These are phyloP conservation scores for Boletellus deceptivus DNA, from an alignment of 1,284 basidiomycete genomes.

Conservation along the genomic window DNA sequence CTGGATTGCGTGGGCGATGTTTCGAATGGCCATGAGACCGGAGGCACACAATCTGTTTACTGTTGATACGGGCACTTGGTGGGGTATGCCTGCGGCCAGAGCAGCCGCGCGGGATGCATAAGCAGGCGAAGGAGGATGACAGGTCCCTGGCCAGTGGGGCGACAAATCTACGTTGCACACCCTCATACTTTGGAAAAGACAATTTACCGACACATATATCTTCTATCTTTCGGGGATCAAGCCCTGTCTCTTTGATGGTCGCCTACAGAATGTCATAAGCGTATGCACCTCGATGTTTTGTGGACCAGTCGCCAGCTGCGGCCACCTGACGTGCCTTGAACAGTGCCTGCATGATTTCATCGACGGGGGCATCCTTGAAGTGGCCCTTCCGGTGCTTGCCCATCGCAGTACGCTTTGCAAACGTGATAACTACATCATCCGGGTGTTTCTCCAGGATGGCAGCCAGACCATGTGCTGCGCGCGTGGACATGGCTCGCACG, in stretches of 20 bases:
- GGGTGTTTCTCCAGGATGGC: slow-evolving; percentile 64
- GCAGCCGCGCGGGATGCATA: slow-evolving; percentile 79
- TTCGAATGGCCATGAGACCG: slow-evolving; percentile 82
- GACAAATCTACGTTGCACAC: background rate
- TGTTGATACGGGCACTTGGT: slow-evolving; percentile 72
- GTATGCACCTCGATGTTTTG: too few relatives aligned
- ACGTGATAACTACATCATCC: slow-evolving; percentile 84
- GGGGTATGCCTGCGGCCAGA: slow-evolving; percentile 78
- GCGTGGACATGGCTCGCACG: slow-evolving; percentile 40
- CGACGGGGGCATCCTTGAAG: slow-evolving; percentile 72
- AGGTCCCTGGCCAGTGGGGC: slow-evolving; percentile 56
- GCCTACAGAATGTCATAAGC: slow-evolving; percentile 34
- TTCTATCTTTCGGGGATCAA: slow-evolving; percentile 63
- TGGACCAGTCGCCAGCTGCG: background rate
- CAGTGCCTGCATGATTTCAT: slow-evolving; percentile 67
- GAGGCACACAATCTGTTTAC: slow-evolving; percentile 84
- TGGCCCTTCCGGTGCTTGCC: slow-evolving; percentile 79
- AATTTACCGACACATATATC: slow-evolving; percentile 77
- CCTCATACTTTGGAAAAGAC: background rate
- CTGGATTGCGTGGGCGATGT: slow-evolving; percentile 76
- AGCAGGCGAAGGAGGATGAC: slow-evolving; percentile 80
- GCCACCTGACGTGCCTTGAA: slow-evolving; percentile 50
- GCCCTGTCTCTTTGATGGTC: slow-evolving; percentile 43
- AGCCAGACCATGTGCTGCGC: slow-evolving; percentile 41
- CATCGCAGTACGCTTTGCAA: slow-evolving; percentile 77